Base-by-base conservation (phyloP, 2,329 filamentous ascomycete species). In the Corynespora cassiicola region DNA sequence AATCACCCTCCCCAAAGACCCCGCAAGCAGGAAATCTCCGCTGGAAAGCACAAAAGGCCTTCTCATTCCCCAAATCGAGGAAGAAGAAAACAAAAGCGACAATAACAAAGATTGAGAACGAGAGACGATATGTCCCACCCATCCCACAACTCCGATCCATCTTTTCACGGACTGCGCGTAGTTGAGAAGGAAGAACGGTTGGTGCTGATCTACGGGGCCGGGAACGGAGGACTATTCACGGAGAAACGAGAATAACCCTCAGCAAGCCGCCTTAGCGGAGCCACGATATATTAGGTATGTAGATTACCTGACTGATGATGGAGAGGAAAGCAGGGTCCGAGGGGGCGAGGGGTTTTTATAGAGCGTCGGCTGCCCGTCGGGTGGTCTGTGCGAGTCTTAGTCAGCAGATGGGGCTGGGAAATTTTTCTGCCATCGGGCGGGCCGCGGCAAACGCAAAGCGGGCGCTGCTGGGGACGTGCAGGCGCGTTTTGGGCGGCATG, bases 101-200 rank as follows among this genome's bases (percentile, higher is more conserved):
- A 30, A 18, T 8, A 12, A n/a, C n/a, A n/a, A n/a, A n/a, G n/a
- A n/a, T n/a, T n/a, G n/a, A n/a, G n/a, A 24, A 16, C 4, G 31
- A 34, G 40, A 36, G 35, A 45, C 39, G 31, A 17, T 32, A 62
- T 69, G 63, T 69, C 63, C 61, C 66, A 65, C 58, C 62, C 65
- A 66, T 69, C 66, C 66, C 66, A 70, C 66, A 70, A 68, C 65
- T 65, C 56, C 60, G 50, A 52, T 66, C 66, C 63, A 70, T 65
- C 60, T 65, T 68, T 66, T 62, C 62, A 68, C 65, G 64, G 64
- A 66, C 51, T 46, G 33, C 24, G 39, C 54, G 60, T 52, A 66
- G 52, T 66, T 70, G 65, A 54, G 64, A 64, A 60, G 65, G 47
- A 67, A 64, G 61, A 58, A 65, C 64, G 64, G 56, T 47, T 58